Conservation (phyloP, 176 grass and related monocot species). For the Oryza glaberrima region DNA sequence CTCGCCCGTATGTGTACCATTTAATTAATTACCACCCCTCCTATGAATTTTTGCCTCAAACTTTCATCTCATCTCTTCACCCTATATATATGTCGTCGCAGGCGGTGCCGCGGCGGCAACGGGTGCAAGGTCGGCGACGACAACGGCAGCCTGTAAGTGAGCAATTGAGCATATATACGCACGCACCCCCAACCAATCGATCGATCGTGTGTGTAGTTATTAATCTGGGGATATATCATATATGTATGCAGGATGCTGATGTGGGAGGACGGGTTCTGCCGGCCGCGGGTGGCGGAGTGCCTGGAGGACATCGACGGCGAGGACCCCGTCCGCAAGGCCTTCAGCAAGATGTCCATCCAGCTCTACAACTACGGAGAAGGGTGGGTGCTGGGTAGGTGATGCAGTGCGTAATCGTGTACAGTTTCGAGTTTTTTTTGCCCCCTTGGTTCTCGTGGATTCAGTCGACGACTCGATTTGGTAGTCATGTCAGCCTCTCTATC, state of each 20-base stretch:
- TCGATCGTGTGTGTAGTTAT: too few species aligned
- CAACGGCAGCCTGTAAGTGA: constrained; percentile 98
- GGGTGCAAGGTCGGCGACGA: constrained; percentile 99
- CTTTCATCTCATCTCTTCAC: too few species aligned
- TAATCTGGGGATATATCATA: too few species aligned
- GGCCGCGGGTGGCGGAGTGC: constrained; percentile 69
- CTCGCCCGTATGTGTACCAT: constrained; percentile 66
- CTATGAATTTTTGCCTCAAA: too few species aligned
- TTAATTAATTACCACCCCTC: neutral
- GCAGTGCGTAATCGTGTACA: constrained; percentile 46
- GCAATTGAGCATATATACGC: neutral
- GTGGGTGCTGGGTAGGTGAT: constrained; percentile 98
- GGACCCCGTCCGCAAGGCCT: constrained; percentile 89
- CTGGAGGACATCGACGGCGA: constrained; percentile 95
- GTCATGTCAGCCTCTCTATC: neutral
- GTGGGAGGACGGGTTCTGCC: constrained; percentile 99
- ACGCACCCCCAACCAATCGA: too few species aligned
- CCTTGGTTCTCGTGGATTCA: neutral
- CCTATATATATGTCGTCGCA: neutral
- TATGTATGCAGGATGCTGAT: constrained; percentile 80
- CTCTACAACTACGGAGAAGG: constrained; percentile 99
- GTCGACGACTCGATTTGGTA: neutral
- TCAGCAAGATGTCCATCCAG: constrained; percentile 99
- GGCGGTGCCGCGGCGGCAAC: constrained; percentile 94
- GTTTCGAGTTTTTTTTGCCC: neutral